Percentiles rank a stretch among this genome's conserved stretches.
These are phyloP conservation scores for Beta corolliflora DNA, from an alignment of 179 eudicot species.

Conservation along the genomic window DNA sequence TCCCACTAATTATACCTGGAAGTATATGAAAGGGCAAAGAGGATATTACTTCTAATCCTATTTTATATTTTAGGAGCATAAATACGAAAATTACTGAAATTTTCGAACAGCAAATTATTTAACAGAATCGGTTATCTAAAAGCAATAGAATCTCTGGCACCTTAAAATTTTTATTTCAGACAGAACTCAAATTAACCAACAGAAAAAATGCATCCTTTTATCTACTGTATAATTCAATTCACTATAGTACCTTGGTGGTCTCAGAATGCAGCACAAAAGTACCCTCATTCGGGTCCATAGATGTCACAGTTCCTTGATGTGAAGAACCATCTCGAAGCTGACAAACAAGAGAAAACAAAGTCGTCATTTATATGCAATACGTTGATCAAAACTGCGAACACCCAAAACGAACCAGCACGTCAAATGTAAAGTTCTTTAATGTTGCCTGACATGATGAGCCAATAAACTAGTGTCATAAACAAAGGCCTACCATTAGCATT, in stretches of 20 bases:
- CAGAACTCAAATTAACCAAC: neutral
- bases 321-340: conserved; percentile 95
- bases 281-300: conserved; percentile 94
- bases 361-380: conserved; percentile 8
- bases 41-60: neutral
- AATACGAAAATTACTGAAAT: neutral
- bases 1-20: neutral
- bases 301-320: conserved; percentile 89
- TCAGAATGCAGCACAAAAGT: conserved; percentile 85
- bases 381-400: neutral
- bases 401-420: neutral
- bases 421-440: neutral
- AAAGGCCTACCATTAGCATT: neutral
- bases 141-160: neutral
- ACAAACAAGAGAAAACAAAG: conserved; percentile 20
- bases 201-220: neutral
- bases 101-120: neutral
- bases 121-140: neutral
- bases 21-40: neutral
- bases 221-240: neutral
- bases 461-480: neutral
- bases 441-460: neutral
- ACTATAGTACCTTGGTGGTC: conserved; percentile 50
- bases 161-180: neutral
- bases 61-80: neutral